Evolutionary conservation across 768 basidiomycete species (phyloP).

Genomic region (Saitozyma sp.): DNA sequence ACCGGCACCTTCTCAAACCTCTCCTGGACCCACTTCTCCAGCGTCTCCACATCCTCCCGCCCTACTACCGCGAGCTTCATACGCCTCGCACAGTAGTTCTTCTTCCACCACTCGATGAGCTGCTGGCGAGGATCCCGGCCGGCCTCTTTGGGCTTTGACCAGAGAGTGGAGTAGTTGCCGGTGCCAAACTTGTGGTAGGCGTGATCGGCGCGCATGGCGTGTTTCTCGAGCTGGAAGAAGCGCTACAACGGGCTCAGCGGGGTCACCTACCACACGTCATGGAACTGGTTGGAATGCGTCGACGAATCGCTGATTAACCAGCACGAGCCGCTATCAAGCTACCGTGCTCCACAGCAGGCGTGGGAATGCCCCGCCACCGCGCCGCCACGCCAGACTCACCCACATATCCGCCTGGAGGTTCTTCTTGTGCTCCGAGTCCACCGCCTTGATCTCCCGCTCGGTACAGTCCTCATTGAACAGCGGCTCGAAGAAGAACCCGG

Average conservation of each 20-base stretch:
- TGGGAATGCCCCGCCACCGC: no score
- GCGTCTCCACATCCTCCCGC: slow-evolving; percentile 49
- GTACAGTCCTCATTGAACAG: slow-evolving; percentile 62
- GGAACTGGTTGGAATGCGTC: no score
- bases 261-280: no score
- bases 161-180: slow-evolving; percentile 62
- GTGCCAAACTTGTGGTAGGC: slow-evolving; percentile 90
- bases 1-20: slow-evolving; percentile 47
- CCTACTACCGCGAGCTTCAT: slow-evolving; percentile 63
- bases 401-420: slow-evolving; percentile 71
- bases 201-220: slow-evolving; percentile 74
- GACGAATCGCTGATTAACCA: no score
- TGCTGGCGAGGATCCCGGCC: slow-evolving; percentile 54
- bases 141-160: slow-evolving; percentile 50
- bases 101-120: slow-evolving; percentile 56
- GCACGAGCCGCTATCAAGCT: no score
- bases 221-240: slow-evolving; percentile 91
- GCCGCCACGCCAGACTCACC: slow-evolving; percentile 62
- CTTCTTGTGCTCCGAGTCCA: slow-evolving; percentile 89
- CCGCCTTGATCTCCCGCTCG: slow-evolving; percentile 69
- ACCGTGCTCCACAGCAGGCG: no score
- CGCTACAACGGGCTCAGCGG: slow-evolving; percentile 58
- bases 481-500: slow-evolving; percentile 85
- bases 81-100: slow-evolving; percentile 54
- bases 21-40: slow-evolving; percentile 49